Base-by-base conservation (phyloP, 805 yeast genomes). In the Candida verbasci region DNA sequence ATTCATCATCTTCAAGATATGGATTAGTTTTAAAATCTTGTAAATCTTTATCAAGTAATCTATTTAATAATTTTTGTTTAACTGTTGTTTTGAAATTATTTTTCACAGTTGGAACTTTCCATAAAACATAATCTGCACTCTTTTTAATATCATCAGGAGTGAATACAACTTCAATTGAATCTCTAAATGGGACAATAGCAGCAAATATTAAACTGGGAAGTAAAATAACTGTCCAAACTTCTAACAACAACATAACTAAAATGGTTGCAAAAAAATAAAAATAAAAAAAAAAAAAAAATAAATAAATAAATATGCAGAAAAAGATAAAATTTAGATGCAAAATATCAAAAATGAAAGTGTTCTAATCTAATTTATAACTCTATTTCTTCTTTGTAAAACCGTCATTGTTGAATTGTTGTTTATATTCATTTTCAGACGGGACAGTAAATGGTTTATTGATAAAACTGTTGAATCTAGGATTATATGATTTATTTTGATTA, bases 391-490 rank as follows among this genome's bases (percentile, higher is more conserved):
- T 20, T 20, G 22, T 16, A 20, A 20, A 20, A 20, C 22, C 6
- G 6, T 20, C 22, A 6, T 9, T 9, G 22, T 20, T 6, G 6
- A 6, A 20, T 20, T 20, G 9, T 9, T 20, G 22, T 9, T 9
- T 9, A 20, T 20, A 20, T 20, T 20, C 22, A 29, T 22, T 25
- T 23, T 15, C 34, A 31, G 29, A 34, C 10, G 65, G 68, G 1
- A 52, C 47, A 4, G 48, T 42, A 38, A 66, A 66, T 3, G 71
- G 72, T 42, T 58, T 61, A 50, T 52, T 62, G 40, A 65, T 40
- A 40, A 65, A 62, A 29, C 55, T 63, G 14, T 29, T 39, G 9
- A 31, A 9, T 25, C 42, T 11, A 2, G 29, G 23, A 20, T 31
- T 37, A 31, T 6, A 31, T 10, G 27, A 15, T 20, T 20, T 20